A percentile compares a stretch with the other conserved stretches of the same genome.
phyloP scores from a whole-genome alignment of 257 asterid genomes.

The Knoxia roxburghii region DNA sequence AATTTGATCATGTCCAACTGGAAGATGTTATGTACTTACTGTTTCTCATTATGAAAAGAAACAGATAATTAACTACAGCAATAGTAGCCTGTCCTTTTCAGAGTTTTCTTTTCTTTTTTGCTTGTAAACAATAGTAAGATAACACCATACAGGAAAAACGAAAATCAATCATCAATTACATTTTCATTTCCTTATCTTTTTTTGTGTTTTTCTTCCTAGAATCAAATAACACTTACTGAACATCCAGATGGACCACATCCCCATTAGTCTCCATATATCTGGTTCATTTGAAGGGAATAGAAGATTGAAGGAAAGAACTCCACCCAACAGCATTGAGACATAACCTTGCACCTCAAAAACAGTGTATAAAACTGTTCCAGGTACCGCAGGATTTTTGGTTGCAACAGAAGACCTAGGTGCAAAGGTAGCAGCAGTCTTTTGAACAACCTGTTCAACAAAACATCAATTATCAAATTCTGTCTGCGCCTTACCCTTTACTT shows the following conservation, averaged over 20 bases:
- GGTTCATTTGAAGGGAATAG: constrained; percentile 87
- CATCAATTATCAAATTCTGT: not conserved
- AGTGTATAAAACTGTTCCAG: constrained; percentile 65
- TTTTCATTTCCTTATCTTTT: not conserved
- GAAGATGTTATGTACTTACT: not conserved
- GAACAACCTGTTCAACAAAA: constrained; percentile 58
- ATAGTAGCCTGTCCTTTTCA: not conserved
- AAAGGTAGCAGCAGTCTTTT: constrained; percentile 95
- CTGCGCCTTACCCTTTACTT: not conserved
- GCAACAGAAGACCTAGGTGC: constrained; percentile 97
- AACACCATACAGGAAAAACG: not conserved
- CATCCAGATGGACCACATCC: constrained; percentile 99
- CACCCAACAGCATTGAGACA: constrained; percentile 67
- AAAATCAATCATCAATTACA: not conserved
- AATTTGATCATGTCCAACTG: not conserved
- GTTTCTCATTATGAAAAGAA: not conserved
- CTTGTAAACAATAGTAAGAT: not conserved
- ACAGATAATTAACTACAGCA: not conserved
- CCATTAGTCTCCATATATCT: constrained; percentile 91
- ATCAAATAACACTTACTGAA: constrained; percentile 61
- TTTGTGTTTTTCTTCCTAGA: not conserved
- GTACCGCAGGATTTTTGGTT: constrained; percentile 75
- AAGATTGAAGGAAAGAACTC: constrained; percentile 86
- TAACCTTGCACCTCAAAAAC: constrained; percentile 91
- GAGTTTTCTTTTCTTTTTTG: not conserved